These are phyloP conservation scores for Nannochloropsis limnetica DNA, from an alignment of 352 stramenopile genomes.

Conservation along the genomic window DNA sequence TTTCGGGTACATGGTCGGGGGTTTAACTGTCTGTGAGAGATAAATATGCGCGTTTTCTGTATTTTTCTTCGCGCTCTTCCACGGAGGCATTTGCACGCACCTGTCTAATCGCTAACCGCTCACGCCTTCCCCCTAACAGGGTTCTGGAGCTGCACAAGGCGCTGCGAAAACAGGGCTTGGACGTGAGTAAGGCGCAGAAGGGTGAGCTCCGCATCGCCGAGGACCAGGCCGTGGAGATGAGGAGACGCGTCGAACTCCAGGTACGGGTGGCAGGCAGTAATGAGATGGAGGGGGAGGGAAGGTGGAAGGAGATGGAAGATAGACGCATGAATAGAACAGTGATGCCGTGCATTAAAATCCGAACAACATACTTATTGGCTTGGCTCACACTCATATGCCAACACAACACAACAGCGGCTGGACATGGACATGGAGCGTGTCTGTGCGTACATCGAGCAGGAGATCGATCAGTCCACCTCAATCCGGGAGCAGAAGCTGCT, in stretches of 20 bases:
- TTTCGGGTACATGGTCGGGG: background rate
- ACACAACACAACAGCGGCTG: slow-evolving; percentile 45
- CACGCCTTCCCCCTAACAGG: background rate
- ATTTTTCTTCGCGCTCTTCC: background rate
- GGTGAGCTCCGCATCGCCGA: slow-evolving; percentile 24
- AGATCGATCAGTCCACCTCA: slow-evolving; percentile 52
- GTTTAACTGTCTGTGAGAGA: background rate
- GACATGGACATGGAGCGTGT: slow-evolving; percentile 69
- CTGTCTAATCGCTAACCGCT: background rate
- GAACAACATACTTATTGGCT: background rate
- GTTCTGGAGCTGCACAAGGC: slow-evolving; percentile 12
- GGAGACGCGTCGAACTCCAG: slow-evolving; percentile 11
- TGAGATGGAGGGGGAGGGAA: background rate
- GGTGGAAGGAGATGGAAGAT: background rate
- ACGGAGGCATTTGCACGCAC: background rate
- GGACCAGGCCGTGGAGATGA: slow-evolving; percentile 34
- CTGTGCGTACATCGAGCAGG: slow-evolving; percentile 65
- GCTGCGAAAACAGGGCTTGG: background rate
- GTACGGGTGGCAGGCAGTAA: background rate
- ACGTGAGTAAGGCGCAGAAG: slow-evolving; percentile 33
- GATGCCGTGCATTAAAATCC: background rate
- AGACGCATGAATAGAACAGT: background rate
- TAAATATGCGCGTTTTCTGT: background rate
- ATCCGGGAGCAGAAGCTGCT: slow-evolving; percentile 66
- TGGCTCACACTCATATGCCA: background rate